Conservation (phyloP, 345 rosid genomes). For the Populus deltoides region DNA sequence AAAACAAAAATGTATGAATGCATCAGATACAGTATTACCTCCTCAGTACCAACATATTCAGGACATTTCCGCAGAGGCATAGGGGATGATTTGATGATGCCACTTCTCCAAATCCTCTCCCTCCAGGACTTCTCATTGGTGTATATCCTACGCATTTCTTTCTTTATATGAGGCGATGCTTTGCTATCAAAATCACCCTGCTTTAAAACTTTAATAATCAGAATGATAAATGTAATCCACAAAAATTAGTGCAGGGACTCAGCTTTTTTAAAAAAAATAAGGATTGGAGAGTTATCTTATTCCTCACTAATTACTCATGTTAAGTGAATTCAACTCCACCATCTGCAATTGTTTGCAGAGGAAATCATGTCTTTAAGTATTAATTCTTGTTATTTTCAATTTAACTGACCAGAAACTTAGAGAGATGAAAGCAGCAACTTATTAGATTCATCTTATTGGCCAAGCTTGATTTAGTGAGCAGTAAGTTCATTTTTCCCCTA, state of each 20-base stretch:
- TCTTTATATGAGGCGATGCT: conserved; percentile 63
- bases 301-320: no score
- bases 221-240: conserved; percentile 1
- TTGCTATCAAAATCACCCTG: conserved; percentile 47
- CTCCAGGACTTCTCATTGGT: conserved; percentile 68
- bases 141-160: conserved; percentile 68
- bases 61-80: conserved; percentile 63
- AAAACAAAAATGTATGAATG: neutral
- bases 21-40: conserved; percentile 45
- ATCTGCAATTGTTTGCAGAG: neutral
- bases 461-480: no score
- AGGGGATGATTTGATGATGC: conserved; percentile 71
- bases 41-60: conserved; percentile 82
- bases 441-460: no score
- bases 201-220: conserved; percentile 17
- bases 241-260: neutral
- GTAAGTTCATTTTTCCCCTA: no score
- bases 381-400: neutral
- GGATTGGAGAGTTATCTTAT: neutral
- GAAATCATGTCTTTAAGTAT: neutral
- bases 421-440: no score
- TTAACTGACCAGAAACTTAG: neutral
- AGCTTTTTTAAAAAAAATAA: neutral
- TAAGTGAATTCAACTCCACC: neutral
- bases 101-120: conserved; percentile 81